A percentile compares a stretch with the other conserved stretches of the same genome.
These are phyloP conservation scores for Penicillium desertorum DNA, from an alignment of 495 filamentous ascomycete species.

Conservation along the genomic window DNA sequence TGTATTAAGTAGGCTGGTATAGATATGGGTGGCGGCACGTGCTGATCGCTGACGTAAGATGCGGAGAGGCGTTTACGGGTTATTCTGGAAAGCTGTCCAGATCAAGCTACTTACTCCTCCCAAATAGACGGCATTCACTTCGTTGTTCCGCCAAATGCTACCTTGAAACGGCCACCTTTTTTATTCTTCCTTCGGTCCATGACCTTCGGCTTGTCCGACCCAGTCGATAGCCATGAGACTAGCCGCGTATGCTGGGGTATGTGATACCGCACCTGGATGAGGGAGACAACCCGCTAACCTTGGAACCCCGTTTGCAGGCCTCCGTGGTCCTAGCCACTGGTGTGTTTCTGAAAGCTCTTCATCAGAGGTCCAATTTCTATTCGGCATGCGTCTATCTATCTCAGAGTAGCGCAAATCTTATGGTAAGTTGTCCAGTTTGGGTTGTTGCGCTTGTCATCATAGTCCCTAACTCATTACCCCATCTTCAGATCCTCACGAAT, in stretches of 20 bases:
- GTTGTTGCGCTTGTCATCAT: neutral
- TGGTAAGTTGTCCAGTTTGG: conserved; percentile 55
- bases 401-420: conserved; percentile 90
- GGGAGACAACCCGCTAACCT: conserved; percentile 21
- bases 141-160: conserved; percentile 22
- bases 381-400: conserved; percentile 93
- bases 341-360: conserved; percentile 85
- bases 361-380: conserved; percentile 96
- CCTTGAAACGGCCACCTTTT: conserved; percentile 15
- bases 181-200: conserved; percentile 27
- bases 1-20: conserved; percentile 1
- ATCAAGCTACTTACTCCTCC: conserved; percentile 21
- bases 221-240: conserved; percentile 48
- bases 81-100: conserved; percentile 45
- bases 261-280: conserved; percentile 14
- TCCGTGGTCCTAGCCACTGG: conserved; percentile 76
- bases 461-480: neutral
- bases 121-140: conserved; percentile 9
- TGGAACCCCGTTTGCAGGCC: conserved; percentile 44
- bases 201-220: conserved; percentile 30
- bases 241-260: conserved; percentile 54
- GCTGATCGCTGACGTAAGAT: conserved; percentile 41
- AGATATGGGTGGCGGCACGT: conserved; percentile 18
- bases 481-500: conserved; percentile 77
- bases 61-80: conserved; percentile 22